Evolutionary conservation across 164 flowering plant genomes (phyloP).

Genomic region (Buxus sempervirens): DNA sequence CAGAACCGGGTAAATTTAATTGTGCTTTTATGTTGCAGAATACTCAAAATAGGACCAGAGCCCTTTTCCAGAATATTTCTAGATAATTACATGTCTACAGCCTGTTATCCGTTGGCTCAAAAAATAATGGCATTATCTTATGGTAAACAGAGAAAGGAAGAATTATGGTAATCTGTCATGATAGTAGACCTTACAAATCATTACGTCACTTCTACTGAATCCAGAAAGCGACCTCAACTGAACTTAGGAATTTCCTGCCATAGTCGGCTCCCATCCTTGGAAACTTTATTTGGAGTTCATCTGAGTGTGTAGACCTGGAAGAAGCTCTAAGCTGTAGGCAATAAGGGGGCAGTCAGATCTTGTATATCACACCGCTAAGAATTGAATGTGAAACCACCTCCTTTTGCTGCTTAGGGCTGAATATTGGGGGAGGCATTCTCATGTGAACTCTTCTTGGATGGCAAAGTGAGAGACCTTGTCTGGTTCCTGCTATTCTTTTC

Average conservation of each 20-base stretch:
- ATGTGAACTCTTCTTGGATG: conserved; percentile 28
- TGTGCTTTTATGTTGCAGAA: background rate
- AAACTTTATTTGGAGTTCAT: background rate
- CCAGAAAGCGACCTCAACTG: background rate
- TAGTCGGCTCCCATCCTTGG: background rate
- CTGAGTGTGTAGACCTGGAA: background rate
- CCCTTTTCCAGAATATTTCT: background rate
- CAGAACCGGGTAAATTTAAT: background rate
- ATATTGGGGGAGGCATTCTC: conserved; percentile 77
- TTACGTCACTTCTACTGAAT: conserved; percentile 1
- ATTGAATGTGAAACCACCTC: background rate
- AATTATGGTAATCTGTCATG: background rate
- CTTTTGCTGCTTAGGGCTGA: conserved; percentile 27
- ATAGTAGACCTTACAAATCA: background rate
- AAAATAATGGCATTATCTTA: conserved; percentile 11
- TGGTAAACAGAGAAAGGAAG: conserved; percentile 5
- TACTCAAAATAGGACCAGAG: conserved; percentile 1
- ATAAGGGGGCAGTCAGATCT: background rate
- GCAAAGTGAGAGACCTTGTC: conserved; percentile 19
- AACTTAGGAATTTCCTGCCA: background rate
- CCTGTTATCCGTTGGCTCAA: background rate
- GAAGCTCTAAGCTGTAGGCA: background rate
- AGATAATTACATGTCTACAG: conserved; percentile 1
- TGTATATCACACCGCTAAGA: background rate
- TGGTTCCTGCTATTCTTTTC: conserved; percentile 26